Evolutionary conservation across 2,329 filamentous ascomycete species (phyloP), one percentile per base, ranked within the genome.

Genomic region (Gaeumannomyces sp.): DNA sequence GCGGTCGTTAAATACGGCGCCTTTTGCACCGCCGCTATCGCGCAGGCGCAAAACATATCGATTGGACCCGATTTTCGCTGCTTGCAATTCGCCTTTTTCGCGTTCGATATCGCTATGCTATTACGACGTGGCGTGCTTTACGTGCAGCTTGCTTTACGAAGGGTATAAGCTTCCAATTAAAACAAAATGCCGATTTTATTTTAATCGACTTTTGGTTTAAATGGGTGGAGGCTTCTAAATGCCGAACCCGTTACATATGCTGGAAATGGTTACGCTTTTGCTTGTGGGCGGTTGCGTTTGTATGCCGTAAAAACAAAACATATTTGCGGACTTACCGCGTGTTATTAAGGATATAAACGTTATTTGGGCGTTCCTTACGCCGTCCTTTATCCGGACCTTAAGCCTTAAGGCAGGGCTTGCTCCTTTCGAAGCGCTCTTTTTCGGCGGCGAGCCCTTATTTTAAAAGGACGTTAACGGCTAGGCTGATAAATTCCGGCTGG

Each of bases 211-310:
- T n/a, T n/a, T n/a, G n/a, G n/a, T n/a, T n/a, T n/a, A n/a, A n/a
- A n/a, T n/a, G n/a, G n/a, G n/a, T n/a, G n/a, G n/a, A n/a, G n/a
- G n/a, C n/a, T n/a, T n/a, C n/a, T n/a, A n/a, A n/a, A n/a, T n/a
- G n/a, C n/a, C n/a, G n/a, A n/a, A n/a, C n/a, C n/a, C n/a, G n/a
- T n/a, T n/a, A n/a, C n/a, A n/a, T n/a, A n/a, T n/a, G 1, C 67
- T 67, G 2, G 77, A 81, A 66, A 73, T 75, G 7, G 73, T 79
- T 61, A 67, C 68, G 4, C 73, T 74, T 0, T 70, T 81, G 2
- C 67, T 69, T 6, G 72, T 71, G 27, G 79, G 78, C 0, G 79
- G 31, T 1, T 33, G 45, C 28, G 50, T 63, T 7, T 57, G 45
- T 50, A 58, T 63, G 13, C 19, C 38, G 3, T 11, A 19, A 7